These are phyloP conservation scores for Microbotryum silenes-acaulis DNA, from an alignment of 1,284 basidiomycete genomes.

Conservation along the genomic window DNA sequence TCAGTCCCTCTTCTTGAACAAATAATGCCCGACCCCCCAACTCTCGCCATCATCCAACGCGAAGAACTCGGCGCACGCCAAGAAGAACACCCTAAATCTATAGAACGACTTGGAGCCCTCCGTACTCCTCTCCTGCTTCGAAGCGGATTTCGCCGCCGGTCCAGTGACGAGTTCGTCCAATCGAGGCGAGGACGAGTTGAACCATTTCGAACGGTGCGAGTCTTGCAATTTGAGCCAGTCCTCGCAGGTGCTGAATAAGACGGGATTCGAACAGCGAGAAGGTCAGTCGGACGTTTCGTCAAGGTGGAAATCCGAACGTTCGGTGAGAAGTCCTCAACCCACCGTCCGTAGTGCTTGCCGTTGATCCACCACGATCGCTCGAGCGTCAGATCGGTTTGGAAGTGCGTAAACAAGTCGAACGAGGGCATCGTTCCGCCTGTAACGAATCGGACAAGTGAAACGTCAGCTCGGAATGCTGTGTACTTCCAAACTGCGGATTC, in stretches of 20 bases:
- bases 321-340: background rate
- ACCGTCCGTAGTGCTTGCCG: slow-evolving; percentile 55
- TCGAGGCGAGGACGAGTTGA: slow-evolving; percentile 46
- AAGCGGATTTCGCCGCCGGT: slow-evolving; percentile 16
- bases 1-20: slow-evolving; percentile 44
- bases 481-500: slow-evolving; percentile 33
- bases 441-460: too few relatives aligned
- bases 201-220: slow-evolving; percentile 47
- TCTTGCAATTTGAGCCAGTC: slow-evolving; percentile 63
- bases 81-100: slow-evolving; percentile 59
- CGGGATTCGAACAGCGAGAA: background rate
- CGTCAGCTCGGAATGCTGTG: background rate
- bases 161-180: slow-evolving; percentile 45
- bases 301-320: background rate
- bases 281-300: background rate
- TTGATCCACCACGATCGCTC: slow-evolving; percentile 58
- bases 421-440: slow-evolving; percentile 58
- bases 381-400: slow-evolving; percentile 58
- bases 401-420: slow-evolving; percentile 62
- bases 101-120: slow-evolving; percentile 59
- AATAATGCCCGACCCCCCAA: slow-evolving; percentile 54
- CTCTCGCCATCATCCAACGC: slow-evolving; percentile 58
- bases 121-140: slow-evolving; percentile 38
- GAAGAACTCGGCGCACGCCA: slow-evolving; percentile 68
- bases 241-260: slow-evolving; percentile 51